A percentile compares a stretch with the other conserved stretches of the same genome.
Conservation (phyloP, 2,329 filamentous ascomycete species). For the Trichoderma sp. region DNA sequence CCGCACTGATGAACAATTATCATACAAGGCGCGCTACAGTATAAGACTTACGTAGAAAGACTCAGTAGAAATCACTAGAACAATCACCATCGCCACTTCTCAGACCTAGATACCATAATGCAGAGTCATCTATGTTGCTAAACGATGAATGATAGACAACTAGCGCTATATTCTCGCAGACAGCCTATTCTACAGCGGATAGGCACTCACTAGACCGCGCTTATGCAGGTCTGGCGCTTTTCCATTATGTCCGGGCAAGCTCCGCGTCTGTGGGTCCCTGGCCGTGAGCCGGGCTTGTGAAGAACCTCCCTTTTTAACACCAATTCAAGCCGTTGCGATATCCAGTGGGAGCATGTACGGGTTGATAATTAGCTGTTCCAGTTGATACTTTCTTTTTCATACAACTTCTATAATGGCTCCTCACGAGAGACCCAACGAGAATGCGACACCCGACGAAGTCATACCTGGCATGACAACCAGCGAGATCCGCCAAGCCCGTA, state of each 20-base stretch:
- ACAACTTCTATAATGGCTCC: neutral
- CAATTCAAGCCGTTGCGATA: neutral
- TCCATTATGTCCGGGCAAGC: neutral
- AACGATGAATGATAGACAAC: neutral
- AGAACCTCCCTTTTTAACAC: neutral
- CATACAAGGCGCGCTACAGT: no score
- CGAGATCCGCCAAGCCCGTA: slow-evolving; percentile 8
- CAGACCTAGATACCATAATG: neutral
- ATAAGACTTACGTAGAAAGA: no score
- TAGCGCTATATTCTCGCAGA: neutral
- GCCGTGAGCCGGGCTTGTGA: neutral
- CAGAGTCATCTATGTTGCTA: neutral
- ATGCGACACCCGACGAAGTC: neutral
- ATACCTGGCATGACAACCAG: neutral
- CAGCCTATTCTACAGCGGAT: neutral
- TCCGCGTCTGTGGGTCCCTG: neutral
- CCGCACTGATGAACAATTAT: neutral
- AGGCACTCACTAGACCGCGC: no score
- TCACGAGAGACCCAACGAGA: no score
- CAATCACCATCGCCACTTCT: no score
- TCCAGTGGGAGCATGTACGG: neutral
- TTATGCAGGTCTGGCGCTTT: neutral
- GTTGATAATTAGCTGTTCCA: neutral
- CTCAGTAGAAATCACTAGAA: no score
- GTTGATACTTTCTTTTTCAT: neutral